Evolutionary conservation across 2,329 filamentous ascomycete genomes (phyloP), one percentile per base, ranked within the genome.

Genomic region (Dothideomycetes sp.): DNA sequence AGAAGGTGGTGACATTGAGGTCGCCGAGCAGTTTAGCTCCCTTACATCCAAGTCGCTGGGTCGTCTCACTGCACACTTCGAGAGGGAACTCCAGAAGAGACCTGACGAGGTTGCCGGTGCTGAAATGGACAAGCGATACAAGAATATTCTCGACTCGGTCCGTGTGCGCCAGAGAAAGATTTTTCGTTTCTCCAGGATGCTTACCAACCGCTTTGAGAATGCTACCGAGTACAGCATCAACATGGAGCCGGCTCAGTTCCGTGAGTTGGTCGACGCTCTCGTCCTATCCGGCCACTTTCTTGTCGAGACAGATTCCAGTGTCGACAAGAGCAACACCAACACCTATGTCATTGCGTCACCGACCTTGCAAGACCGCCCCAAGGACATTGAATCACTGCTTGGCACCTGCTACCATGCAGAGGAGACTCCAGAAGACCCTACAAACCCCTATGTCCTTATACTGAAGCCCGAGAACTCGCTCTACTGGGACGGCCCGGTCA

Each of bases 91-190:
- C 37, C 82, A 89, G 49, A 76, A 81, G 41, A 82, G 85, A 50
- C 80, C 84, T 1, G 86, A 87, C 50, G 88, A 96, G 61, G 82
- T 81, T 41, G 77, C 81, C 22, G 65, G 65, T 1, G 66, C 77
- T 7, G 89, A 95, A 47, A 94, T 95, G 82, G 93, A 91, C 60
- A 95, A 94, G 65, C 78, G 91, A 34, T 98, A 96, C 69, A 96
- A 95, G 63, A 82, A 86, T 45, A 87, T 88, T 47, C 68, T 98
- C 2, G 91, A 98, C 59, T 96, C 91, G 1, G 93, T 96, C 16
- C 86, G 91, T 53, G 88, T 96, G 42, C 79, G 91, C 16, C 91
- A 98, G 62, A 77, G 91, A 60, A 96, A 96, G 75, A 71, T 98
- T 47, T 94, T 96, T 57, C 84, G 91, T 44, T 96, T 96, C 62